phyloP scores from a whole-genome alignment of 129 eudicot genomes.

The Tanacetum coccineum region DNA sequence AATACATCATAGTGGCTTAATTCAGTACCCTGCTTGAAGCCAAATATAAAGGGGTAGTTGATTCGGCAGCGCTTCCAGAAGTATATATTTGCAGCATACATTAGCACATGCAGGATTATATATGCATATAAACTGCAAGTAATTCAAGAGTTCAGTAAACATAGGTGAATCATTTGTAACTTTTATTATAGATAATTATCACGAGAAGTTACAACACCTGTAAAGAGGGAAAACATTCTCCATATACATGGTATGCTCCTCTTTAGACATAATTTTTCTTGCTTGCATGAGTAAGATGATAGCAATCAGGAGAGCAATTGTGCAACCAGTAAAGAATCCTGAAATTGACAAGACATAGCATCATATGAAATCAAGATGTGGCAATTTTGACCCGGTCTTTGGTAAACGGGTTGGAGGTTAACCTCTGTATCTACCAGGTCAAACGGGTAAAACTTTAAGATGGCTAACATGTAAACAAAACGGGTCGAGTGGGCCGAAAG shows the following conservation, averaged over 20 bases:
- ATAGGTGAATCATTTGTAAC: constrained; percentile 4
- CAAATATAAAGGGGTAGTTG: constrained; percentile 83
- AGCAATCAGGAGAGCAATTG: constrained; percentile 62
- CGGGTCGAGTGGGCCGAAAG: no score
- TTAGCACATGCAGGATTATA: constrained; percentile 70
- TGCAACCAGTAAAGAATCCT: constrained; percentile 85
- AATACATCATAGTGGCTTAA: constrained; percentile 64
- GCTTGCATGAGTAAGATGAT: constrained; percentile 52
- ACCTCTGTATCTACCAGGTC: no score
- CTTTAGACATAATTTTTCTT: constrained; percentile 40
- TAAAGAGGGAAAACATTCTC: constrained; percentile 69
- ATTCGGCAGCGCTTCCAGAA: constrained; percentile 69
- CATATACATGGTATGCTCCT: constrained; percentile 45
- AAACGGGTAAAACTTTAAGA: no score
- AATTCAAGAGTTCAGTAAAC: constrained; percentile 26
- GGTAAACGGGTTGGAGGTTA: no score
- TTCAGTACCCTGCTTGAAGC: constrained; percentile 75
- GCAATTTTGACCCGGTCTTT: no score
- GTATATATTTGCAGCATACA: constrained; percentile 73
- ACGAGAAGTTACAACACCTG: constrained; percentile 39
- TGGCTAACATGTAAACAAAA: no score
- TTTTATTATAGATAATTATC: background rate
- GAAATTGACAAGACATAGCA: constrained; percentile 15
- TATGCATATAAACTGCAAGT: constrained; percentile 66
- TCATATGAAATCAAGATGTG: background rate